Evolutionary conservation across 192 early-diverging fungal genomes (phyloP).

Genomic region (Backusella sp.): DNA sequence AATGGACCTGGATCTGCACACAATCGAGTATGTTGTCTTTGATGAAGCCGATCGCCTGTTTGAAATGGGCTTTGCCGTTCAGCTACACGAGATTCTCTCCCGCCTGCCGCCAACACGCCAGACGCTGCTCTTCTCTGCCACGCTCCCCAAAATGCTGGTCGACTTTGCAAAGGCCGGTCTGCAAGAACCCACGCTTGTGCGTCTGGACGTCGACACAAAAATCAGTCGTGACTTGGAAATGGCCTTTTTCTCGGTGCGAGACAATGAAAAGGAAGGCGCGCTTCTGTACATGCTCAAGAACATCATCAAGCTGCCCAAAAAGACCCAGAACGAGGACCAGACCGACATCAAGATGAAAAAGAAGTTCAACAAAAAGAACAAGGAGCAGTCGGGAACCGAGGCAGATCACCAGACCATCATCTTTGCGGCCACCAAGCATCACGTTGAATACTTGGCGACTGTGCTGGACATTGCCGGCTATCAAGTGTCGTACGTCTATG

Average conservation of each 20-base stretch:
- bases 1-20: constrained; percentile 86
- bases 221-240: constrained; percentile 92
- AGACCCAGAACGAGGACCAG: constrained; percentile 36
- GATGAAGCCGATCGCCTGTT: constrained; percentile 99
- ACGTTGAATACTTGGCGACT: constrained; percentile 91
- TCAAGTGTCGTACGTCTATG: constrained; percentile 86
- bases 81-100: constrained; percentile 89
- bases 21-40: constrained; percentile 95
- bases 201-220: constrained; percentile 94
- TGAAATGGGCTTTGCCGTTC: constrained; percentile 95
- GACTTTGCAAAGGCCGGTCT: constrained; percentile 98
- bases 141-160: constrained; percentile 87
- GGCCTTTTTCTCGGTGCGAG: constrained; percentile 87
- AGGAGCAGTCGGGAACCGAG: constrained; percentile 23
- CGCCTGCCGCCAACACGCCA: constrained; percentile 84
- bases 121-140: constrained; percentile 94
- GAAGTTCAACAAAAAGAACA: constrained; percentile 40
- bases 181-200: constrained; percentile 88
- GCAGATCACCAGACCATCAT: constrained; percentile 78
- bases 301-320: constrained; percentile 67
- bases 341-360: constrained; percentile 37
- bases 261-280: constrained; percentile 88
- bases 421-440: constrained; percentile 96
- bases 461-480: constrained; percentile 73
- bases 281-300: constrained; percentile 81